Evolutionary conservation across 768 basidiomycete species (phyloP).

Genomic region (Pleurotus giganteus): DNA sequence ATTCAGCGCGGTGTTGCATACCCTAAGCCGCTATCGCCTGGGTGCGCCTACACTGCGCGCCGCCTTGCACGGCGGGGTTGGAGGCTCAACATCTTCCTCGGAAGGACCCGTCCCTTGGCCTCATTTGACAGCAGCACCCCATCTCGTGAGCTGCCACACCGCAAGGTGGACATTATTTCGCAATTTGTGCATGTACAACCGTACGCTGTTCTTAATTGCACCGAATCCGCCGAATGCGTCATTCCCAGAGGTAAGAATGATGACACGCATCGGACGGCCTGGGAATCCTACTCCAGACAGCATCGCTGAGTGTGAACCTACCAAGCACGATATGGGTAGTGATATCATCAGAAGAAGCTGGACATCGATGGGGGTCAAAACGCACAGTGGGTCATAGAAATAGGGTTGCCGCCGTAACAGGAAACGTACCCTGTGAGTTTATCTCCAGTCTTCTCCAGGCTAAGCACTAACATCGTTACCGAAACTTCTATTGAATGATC

Average conservation of each 20-base stretch:
- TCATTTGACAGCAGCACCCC: too few relatives aligned
- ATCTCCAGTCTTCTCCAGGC: neutral
- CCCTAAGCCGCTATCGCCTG: too few relatives aligned
- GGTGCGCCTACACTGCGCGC: too few relatives aligned
- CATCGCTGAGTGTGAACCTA: constrained; percentile 66
- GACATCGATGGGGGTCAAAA: constrained; percentile 53
- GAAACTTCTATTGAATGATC: constrained; percentile 61
- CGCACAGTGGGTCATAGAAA: constrained; percentile 27
- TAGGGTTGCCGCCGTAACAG: constrained; percentile 65
- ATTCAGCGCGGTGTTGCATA: too few relatives aligned
- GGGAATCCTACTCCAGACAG: constrained; percentile 63
- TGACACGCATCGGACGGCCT: constrained; percentile 65
- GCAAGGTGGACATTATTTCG: neutral
- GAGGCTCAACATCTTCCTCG: too few relatives aligned
- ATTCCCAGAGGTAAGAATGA: constrained; percentile 48
- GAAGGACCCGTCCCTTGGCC: too few relatives aligned
- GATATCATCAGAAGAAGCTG: constrained; percentile 59
- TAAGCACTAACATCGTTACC: constrained; percentile 4
- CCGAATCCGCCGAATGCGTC: neutral
- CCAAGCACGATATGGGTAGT: constrained; percentile 56
- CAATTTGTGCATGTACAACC: neutral
- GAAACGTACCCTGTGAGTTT: constrained; percentile 62
- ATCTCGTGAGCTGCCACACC: neutral
- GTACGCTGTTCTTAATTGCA: constrained; percentile 4
- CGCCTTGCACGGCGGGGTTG: too few relatives aligned